Conservation (phyloP, 768 basidiomycete genomes). For the Gloeostereum incarnatum region DNA sequence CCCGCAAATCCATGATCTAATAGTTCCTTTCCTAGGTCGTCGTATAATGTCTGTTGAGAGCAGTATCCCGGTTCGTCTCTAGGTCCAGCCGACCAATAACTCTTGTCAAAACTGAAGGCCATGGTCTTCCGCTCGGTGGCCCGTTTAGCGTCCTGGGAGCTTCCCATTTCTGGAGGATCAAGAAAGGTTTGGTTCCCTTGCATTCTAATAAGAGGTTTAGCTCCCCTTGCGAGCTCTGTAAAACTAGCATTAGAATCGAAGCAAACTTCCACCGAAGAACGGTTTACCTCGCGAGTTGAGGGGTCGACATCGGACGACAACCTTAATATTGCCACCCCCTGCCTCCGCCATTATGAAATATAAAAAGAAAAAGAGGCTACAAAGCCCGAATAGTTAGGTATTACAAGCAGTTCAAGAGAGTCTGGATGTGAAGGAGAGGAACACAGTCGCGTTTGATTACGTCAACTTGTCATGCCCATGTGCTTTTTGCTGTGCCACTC, state of each 20-base stretch:
- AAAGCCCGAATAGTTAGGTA: too few relatives aligned
- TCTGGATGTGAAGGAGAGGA: too few relatives aligned
- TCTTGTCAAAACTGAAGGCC: slow-evolving; percentile 94
- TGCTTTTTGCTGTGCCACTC: too few relatives aligned
- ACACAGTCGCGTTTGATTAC: too few relatives aligned
- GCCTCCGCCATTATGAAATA: slow-evolving; percentile 51
- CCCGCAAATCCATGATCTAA: slow-evolving; percentile 94
- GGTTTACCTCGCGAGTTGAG: slow-evolving; percentile 85
- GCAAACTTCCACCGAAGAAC: background rate
- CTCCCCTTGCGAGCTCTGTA: slow-evolving; percentile 85
- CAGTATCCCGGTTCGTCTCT: slow-evolving; percentile 88
- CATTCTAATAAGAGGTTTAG: slow-evolving; percentile 93
- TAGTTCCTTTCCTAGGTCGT: slow-evolving; percentile 89
- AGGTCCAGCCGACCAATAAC: slow-evolving; percentile 92
- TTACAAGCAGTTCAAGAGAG: too few relatives aligned
- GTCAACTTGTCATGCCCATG: too few relatives aligned
- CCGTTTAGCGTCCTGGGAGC: slow-evolving; percentile 61
- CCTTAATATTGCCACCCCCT: slow-evolving; percentile 87
- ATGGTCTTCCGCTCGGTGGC: slow-evolving; percentile 87
- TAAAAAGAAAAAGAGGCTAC: too few relatives aligned
- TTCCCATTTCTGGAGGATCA: slow-evolving; percentile 79
- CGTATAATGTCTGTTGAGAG: slow-evolving; percentile 89
- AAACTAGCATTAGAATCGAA: background rate
- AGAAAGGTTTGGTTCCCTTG: slow-evolving; percentile 87
- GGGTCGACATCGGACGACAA: slow-evolving; percentile 92